Evolutionary conservation across 108 stramenopile species (phyloP), one percentile per base, ranked within the genome.

Genomic region (Bacterosira constricta): DNA sequence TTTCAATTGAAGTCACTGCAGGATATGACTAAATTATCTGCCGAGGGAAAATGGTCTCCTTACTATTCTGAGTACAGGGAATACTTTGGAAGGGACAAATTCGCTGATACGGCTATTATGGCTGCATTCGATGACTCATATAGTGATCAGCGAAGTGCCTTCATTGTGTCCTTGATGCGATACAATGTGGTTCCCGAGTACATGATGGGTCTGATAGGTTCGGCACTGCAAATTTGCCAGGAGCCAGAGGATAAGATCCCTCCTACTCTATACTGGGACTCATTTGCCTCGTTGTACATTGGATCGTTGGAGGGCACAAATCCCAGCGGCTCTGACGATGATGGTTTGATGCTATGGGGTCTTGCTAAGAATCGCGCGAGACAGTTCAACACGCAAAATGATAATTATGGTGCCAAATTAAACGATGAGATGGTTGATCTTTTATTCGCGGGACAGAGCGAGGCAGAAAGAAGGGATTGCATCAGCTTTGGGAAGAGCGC

Each of bases 331-430:
- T 82, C 87, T 1, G 35, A 63, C 2, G 84, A 91, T 46, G 93
- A 92, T 74, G 93, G 93, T 18, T 73, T 89, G 54, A 75, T 92
- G 63, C 47, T 89, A 27, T 92, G 86, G 88, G 83, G 76, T 32
- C 65, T 92, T 13, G 83, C 82, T 11, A 86, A 83, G 30, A 84
- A 83, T 36, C 86, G 89, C 41, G 85, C 88, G 3, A 81, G 86
- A 69, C 85, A 89, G 55, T 94, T 94, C 76, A 75, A 86, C 23
- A 92, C 89, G 9, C 56, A 75, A 23, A 81, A 84, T 27, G 71
- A 83, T 30, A 46, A 75, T 2, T 80, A 69, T 36, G 85, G 69
- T 57, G 78, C 93, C 15, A 58, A 66, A 17, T 77, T 85, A 21
- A 90, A 90, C 62, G 71, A 79, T 30, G 77, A 86, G 30, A 72